phyloP scores from a whole-genome alignment of 1,284 basidiomycete species.

The Fomitopsis palustris region DNA sequence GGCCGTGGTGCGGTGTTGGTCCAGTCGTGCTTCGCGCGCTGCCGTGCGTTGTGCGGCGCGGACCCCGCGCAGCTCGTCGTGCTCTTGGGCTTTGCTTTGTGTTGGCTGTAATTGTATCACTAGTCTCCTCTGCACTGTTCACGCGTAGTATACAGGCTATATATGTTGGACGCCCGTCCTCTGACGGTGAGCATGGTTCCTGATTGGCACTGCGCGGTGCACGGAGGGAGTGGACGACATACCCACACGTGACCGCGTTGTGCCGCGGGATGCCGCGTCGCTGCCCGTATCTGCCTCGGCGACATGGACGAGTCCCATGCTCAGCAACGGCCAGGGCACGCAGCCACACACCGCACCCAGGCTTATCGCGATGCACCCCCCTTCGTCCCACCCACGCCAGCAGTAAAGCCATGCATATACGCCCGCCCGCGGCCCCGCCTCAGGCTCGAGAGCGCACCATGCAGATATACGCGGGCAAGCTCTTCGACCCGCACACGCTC shows the following conservation, averaged over 20 bases:
- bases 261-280: background rate
- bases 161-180: background rate
- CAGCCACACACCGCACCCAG: background rate
- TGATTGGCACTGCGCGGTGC: background rate
- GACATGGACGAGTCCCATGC: background rate
- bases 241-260: background rate
- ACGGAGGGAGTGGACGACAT: too few species aligned
- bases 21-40: background rate
- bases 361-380: background rate
- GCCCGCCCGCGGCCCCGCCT: background rate
- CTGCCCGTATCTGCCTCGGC: background rate
- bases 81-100: background rate
- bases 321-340: background rate
- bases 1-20: background rate
- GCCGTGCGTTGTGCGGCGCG: background rate
- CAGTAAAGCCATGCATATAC: background rate
- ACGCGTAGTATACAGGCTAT: too few species aligned
- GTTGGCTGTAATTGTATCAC: background rate
- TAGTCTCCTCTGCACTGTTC: background rate
- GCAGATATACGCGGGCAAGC: conserved; percentile 36
- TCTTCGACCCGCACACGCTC: conserved; percentile 39
- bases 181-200: background rate
- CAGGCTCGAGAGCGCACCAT: conserved; percentile 6
- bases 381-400: background rate
- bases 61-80: background rate